These are phyloP conservation scores for Raddia guianensis DNA, from an alignment of 176 grass and related monocot genomes.

Conservation along the genomic window DNA sequence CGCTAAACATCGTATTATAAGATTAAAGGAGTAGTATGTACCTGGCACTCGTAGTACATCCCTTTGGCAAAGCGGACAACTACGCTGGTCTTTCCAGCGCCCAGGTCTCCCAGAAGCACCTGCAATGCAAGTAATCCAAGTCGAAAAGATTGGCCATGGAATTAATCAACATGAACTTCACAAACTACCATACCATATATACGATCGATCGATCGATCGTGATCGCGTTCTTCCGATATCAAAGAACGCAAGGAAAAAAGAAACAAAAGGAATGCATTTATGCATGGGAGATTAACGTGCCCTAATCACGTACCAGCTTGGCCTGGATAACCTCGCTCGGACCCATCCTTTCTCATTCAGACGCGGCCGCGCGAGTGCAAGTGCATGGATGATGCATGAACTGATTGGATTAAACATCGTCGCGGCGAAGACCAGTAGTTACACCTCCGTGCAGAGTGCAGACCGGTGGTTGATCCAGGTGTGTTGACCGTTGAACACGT, in stretches of 20 bases:
- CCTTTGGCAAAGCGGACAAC: slow-evolving; percentile 74
- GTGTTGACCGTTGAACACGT: too few relatives aligned
- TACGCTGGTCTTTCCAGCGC: slow-evolving; percentile 86
- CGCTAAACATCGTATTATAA: too few relatives aligned
- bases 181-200: too few relatives aligned
- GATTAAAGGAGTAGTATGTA: background rate
- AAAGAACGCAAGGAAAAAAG: background rate
- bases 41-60: slow-evolving; percentile 73
- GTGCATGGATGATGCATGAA: too few relatives aligned
- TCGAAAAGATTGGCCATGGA: too few relatives aligned
- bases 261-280: background rate
- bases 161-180: too few relatives aligned
- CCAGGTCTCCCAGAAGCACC: slow-evolving; percentile 78
- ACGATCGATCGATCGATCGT: too few relatives aligned
- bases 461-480: too few relatives aligned
- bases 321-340: slow-evolving; percentile 60
- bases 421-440: background rate
- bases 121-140: slow-evolving; percentile 9
- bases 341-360: slow-evolving; percentile 33
- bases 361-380: background rate
- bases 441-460: background rate
- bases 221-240: too few relatives aligned
- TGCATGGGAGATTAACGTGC: slow-evolving; percentile 29
- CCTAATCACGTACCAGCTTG: slow-evolving; percentile 67
- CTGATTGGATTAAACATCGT: too few relatives aligned